phyloP scores from a whole-genome alignment of 331 rosid genomes.

The Prunus yedoensis region DNA sequence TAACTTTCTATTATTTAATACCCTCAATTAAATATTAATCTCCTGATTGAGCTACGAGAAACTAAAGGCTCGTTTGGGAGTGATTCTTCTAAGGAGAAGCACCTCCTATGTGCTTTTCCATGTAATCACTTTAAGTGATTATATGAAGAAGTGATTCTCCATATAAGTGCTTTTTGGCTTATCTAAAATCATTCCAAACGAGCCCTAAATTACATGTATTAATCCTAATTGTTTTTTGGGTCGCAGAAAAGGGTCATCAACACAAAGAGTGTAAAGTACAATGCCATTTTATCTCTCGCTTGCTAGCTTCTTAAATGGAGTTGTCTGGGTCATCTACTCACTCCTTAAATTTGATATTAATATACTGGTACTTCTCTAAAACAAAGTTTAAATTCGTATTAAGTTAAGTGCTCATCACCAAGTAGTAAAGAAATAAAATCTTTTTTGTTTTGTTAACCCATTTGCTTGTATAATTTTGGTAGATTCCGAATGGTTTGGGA shows the following conservation, averaged over 20 bases:
- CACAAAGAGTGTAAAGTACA: conserved; percentile 80
- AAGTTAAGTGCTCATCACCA: not conserved
- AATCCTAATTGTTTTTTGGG: not conserved
- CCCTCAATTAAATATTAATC: not conserved
- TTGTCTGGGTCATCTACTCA: conserved; percentile 58
- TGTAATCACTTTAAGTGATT: no score
- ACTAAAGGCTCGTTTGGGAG: no score
- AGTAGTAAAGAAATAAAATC: not conserved
- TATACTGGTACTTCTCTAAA: conserved; percentile 45
- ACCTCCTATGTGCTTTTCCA: no score
- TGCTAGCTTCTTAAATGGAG: conserved; percentile 53
- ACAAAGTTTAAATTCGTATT: not conserved
- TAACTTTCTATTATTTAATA: not conserved
- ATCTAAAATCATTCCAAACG: no score
- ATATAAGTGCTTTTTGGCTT: no score
- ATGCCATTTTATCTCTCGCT: conserved; percentile 81
- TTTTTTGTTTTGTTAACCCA: not conserved
- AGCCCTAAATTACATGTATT: not conserved
- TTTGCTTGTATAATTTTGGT: conserved; percentile 12
- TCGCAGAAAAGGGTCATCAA: conserved; percentile 55
- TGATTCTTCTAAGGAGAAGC: no score
- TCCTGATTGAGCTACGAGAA: not conserved
- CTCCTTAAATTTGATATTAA: conserved; percentile 59
- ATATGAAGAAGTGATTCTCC: no score
- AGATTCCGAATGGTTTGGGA: conserved; percentile 80